Evolutionary conservation across 2,329 filamentous ascomycete genomes (phyloP).

Genomic region (Proliferodiscus dingleyae): DNA sequence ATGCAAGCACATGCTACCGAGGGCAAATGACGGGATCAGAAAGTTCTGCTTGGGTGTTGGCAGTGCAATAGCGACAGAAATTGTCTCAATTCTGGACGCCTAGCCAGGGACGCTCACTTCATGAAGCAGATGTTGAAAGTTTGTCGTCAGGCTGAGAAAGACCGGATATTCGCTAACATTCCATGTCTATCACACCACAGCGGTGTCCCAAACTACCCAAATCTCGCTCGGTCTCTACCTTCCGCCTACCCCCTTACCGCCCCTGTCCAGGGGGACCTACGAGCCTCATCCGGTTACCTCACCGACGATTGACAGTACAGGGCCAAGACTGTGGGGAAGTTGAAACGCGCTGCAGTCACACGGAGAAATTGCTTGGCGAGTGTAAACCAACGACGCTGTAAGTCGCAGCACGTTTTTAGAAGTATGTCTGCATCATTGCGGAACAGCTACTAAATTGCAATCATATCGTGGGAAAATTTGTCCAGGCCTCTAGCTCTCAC

Average conservation of each 20-base stretch:
- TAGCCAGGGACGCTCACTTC: neutral
- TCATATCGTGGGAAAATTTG: no score
- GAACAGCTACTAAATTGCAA: no score
- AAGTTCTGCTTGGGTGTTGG: no score
- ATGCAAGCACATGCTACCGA: no score
- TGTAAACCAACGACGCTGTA: no score
- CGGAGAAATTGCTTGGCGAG: neutral
- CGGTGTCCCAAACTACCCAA: neutral
- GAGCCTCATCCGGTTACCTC: slow-evolving; percentile 2
- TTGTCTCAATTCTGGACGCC: no score
- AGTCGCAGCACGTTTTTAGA: no score
- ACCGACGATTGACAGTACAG: neutral
- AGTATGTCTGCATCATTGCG: no score
- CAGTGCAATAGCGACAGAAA: no score
- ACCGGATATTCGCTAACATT: no score
- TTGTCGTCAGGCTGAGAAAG: neutral
- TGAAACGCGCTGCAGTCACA: neutral
- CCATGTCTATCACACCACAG: neutral
- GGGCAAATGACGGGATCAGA: no score
- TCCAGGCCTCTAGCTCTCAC: no score
- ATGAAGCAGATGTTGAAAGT: neutral
- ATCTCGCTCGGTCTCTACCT: neutral
- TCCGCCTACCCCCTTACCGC: neutral
- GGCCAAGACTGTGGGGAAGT: neutral
- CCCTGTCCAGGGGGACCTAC: neutral